Percentiles rank a stretch among this genome's conserved stretches.
Conservation (phyloP, 306 rosid genomes). For the Geum urbanum region DNA sequence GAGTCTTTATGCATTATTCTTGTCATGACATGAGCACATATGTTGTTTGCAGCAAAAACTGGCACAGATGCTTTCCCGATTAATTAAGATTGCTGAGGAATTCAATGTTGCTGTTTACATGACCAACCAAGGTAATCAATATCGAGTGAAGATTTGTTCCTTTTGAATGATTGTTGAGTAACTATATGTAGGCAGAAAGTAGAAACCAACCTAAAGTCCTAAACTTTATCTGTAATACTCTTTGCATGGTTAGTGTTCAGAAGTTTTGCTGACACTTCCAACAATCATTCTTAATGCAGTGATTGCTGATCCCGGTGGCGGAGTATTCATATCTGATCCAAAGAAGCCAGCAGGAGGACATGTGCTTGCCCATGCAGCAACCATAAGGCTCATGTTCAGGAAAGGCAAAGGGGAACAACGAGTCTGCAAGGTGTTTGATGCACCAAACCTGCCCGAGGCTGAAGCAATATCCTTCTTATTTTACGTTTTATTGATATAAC, state of each 20-base stretch:
- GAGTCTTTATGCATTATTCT: not conserved
- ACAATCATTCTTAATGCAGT: conserved; percentile 42
- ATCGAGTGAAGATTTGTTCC: not conserved
- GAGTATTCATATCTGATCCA: conserved; percentile 84
- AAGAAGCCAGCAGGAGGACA: conserved; percentile 97
- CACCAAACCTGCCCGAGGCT: conserved; percentile 91
- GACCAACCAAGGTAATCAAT: conserved; percentile 82
- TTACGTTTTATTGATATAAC: no score
- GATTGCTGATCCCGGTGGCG: conserved; percentile 90
- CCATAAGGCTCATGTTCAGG: conserved; percentile 81
- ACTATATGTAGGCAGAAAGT: not conserved
- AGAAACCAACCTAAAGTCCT: no score
- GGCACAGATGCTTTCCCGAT: conserved; percentile 87
- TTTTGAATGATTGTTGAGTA: not conserved
- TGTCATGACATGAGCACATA: no score
- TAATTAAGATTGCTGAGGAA: conserved; percentile 76
- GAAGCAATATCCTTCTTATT: conserved; percentile 93
- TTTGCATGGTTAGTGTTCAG: not conserved
- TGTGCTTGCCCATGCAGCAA: conserved; percentile 92
- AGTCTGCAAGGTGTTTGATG: conserved; percentile 87
- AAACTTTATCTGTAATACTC: no score
- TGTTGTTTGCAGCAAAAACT: conserved; percentile 70
- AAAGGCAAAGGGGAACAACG: conserved; percentile 97
- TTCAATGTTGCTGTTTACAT: conserved; percentile 59
- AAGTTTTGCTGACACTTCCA: not conserved